Evolutionary conservation across 108 stramenopile genomes (phyloP).

Genomic region (Poteriospumella lacustris): DNA sequence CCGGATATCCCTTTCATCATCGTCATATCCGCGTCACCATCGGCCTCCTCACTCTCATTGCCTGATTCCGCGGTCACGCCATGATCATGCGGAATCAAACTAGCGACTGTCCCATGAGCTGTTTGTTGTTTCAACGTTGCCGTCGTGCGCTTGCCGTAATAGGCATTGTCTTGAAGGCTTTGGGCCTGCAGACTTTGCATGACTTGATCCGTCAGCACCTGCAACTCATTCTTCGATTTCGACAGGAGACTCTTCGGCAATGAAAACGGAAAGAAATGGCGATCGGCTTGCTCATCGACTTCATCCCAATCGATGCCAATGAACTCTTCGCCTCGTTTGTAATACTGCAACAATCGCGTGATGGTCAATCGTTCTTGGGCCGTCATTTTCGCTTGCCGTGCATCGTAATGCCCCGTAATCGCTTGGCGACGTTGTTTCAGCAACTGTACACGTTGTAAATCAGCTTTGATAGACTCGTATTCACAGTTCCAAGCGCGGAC

Average conservation of each 20-base stretch:
- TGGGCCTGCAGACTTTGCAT: conserved; percentile 32
- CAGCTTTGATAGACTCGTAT: not conserved
- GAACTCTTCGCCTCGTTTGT: not conserved
- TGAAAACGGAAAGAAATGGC: not conserved
- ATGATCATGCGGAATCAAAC: too few species aligned
- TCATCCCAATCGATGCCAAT: conserved; percentile 13
- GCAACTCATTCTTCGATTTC: conserved; percentile 41
- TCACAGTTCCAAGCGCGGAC: not conserved
- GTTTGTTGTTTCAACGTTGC: not conserved
- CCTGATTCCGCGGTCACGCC: conserved; percentile 30
- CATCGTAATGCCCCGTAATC: not conserved
- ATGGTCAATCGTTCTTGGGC: not conserved
- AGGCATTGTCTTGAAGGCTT: not conserved
- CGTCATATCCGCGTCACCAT: conserved; percentile 28
- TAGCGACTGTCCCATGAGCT: not conserved
- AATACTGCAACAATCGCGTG: not conserved
- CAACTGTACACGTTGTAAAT: not conserved
- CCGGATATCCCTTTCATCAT: conserved; percentile 41
- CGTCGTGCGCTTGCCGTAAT: not conserved
- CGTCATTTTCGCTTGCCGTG: not conserved
- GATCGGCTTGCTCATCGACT: not conserved
- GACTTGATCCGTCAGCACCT: conserved; percentile 35
- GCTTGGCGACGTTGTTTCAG: not conserved
- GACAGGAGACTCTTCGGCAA: conserved; percentile 34
- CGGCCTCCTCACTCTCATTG: conserved; percentile 31